Base-by-base conservation (phyloP, 2,329 filamentous ascomycete species). In the Nannizziopsis barbatae region DNA sequence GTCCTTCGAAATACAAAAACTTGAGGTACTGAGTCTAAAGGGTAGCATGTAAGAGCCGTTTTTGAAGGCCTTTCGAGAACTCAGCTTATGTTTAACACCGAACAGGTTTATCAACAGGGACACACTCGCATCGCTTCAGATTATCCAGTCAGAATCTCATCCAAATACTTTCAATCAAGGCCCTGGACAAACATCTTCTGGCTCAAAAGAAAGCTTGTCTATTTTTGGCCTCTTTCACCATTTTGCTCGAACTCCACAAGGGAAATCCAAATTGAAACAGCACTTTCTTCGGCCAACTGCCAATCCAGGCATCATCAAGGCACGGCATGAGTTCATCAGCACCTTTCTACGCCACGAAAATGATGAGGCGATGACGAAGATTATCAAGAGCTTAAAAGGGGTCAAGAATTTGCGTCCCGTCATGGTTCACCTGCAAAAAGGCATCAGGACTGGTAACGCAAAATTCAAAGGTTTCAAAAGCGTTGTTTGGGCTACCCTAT, bases 191-290 rank as follows among this genome's bases (percentile, higher is more conserved):
- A 72, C 73, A 27, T 74, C 71, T 20, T 79, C 75, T 1, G 81
- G 77, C 15, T 75, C 77, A 0, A 95, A 90, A 62, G 88, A 94
- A 66, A 84, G 80, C 12, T 72, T 92, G 1, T 96, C 86, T 0
- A 69, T 95, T 0, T 95, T 84, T 62, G 89, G 86, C 0, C 69
- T 96, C 0, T 93, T 95, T 52, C 79, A 83, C 50, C 73, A 79
- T 48, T 70, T 92, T 27, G 80, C 84, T 20, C 76, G 76, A 48
- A 95, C 88, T 2, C 75, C 84, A 1, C 88, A 95, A 62, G 92
- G 92, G 0, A 86, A 80, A 56, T 60, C 70, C 20, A 74, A 76
- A 38, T 72, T 98, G 4, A 81, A 85, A n/a, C 82, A 86, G 57
- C 76, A 84, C 45, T 92, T 98, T 55, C 69, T 95, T 6, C 80